These are phyloP conservation scores for Calonectria pauciramosa DNA, from an alignment of 2,329 filamentous ascomycete species.

Conservation along the genomic window DNA sequence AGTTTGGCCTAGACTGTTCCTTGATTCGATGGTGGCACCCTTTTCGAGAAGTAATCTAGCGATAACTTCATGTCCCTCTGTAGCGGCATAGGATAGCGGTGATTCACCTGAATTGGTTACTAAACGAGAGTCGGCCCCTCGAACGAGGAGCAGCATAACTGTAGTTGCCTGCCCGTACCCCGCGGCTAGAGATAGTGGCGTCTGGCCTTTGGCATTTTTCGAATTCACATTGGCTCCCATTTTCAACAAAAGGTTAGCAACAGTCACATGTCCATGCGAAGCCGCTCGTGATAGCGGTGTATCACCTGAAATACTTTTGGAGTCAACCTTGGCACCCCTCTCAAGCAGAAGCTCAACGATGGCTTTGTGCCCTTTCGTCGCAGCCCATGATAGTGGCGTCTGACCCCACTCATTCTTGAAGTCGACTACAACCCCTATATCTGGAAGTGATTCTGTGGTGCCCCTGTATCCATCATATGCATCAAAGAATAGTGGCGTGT, in stretches of 20 bases:
- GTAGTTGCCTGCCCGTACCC: neutral
- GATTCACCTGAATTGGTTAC: neutral
- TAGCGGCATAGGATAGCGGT: neutral
- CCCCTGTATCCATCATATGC: no score
- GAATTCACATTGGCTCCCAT: neutral
- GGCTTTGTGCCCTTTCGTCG: neutral
- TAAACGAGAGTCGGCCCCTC: neutral
- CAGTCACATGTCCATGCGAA: neutral
- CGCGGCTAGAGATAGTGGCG: neutral
- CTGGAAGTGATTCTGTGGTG: no score
- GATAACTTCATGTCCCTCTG: neutral
- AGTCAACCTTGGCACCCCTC: neutral
- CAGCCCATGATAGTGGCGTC: neutral
- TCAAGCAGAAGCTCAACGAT: fast-evolving
- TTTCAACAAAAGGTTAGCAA: neutral
- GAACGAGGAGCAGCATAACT: neutral
- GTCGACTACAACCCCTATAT: no score
- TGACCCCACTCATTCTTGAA: neutral
- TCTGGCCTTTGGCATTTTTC: neutral
- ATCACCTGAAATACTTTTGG: neutral
- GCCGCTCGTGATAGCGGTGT: neutral
- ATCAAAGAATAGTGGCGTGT: no score
- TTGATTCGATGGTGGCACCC: neutral
- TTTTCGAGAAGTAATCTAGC: neutral
- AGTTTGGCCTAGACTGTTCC: neutral